Percentiles rank a stretch among this genome's conserved stretches.
Evolutionary conservation across 352 stramenopile genomes (phyloP).

Genomic region (Saprolegnia parasitica): DNA sequence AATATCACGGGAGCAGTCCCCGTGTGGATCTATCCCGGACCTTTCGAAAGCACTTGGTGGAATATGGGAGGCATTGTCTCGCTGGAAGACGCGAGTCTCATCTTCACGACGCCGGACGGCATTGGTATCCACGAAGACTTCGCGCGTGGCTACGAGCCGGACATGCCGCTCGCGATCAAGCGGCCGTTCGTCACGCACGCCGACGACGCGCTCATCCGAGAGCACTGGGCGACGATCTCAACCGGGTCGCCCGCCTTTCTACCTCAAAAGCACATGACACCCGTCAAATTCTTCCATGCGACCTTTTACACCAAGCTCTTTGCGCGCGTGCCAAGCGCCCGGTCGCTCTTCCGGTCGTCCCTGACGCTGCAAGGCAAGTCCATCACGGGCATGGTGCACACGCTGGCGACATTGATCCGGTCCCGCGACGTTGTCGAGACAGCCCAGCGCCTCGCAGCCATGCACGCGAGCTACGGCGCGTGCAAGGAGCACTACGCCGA

Average conservation of each 20-base stretch:
- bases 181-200: not conserved
- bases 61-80: constrained; percentile 4
- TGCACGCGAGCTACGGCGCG: not conserved
- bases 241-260: not conserved
- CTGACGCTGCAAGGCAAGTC: constrained; percentile 25
- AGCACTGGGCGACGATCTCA: constrained; percentile 4
- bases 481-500: constrained; percentile 16
- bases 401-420: not conserved
- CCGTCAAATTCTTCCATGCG: constrained; percentile 16
- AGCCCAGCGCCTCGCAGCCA: not conserved
- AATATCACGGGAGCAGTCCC: no score
- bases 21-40: not conserved
- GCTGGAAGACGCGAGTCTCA: not conserved
- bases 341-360: constrained; percentile 12
- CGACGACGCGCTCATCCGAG: constrained; percentile 6
- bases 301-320: constrained; percentile 20
- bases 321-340: not conserved
- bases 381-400: constrained; percentile 12
- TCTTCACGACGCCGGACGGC: constrained; percentile 17
- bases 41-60: not conserved
- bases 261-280: not conserved
- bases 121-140: constrained; percentile 13
- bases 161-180: constrained; percentile 25
- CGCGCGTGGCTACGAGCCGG: not conserved
- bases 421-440: not conserved